Evolutionary conservation across 805 yeast genomes (phyloP).

Genomic region (Spathaspora girioi): DNA sequence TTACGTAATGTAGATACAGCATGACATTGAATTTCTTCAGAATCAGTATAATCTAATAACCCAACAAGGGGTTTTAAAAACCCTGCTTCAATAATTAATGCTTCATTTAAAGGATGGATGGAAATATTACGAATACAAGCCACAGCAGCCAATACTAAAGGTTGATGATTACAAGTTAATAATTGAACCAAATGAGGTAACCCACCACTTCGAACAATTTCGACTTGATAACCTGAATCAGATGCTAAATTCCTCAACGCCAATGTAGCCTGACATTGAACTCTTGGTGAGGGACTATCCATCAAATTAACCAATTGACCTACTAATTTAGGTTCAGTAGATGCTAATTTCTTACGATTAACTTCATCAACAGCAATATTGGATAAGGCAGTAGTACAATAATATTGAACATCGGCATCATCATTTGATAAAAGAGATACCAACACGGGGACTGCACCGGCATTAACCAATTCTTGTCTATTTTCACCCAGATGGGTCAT

Average conservation of each 20-base stretch:
- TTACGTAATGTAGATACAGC: slow-evolving; percentile 95
- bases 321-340: slow-evolving; percentile 90
- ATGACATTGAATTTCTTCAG: slow-evolving; percentile 97
- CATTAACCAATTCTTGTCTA: slow-evolving; percentile 92
- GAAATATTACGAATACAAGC: slow-evolving; percentile 98
- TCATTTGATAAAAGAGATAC: slow-evolving; percentile 80
- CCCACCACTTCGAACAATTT: slow-evolving; percentile 94
- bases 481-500: slow-evolving; percentile 98
- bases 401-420: slow-evolving; percentile 96
- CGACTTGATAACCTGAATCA: slow-evolving; percentile 93
- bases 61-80: slow-evolving; percentile 87
- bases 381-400: slow-evolving; percentile 95
- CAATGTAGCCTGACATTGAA: slow-evolving; percentile 96
- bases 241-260: slow-evolving; percentile 95
- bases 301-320: slow-evolving; percentile 81
- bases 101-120: slow-evolving; percentile 94
- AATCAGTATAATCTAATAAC: slow-evolving; percentile 76
- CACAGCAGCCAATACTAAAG: slow-evolving; percentile 91
- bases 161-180: slow-evolving; percentile 85
- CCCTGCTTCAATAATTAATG: slow-evolving; percentile 93
- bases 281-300: slow-evolving; percentile 92
- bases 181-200: slow-evolving; percentile 88
- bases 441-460: slow-evolving; percentile 96
- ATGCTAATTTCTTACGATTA: slow-evolving; percentile 82
- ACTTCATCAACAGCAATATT: slow-evolving; percentile 96